A percentile compares a stretch with the other conserved stretches of the same genome.
Conservation (phyloP, 2,329 filamentous ascomycete genomes). For the Monilinia laxa region DNA sequence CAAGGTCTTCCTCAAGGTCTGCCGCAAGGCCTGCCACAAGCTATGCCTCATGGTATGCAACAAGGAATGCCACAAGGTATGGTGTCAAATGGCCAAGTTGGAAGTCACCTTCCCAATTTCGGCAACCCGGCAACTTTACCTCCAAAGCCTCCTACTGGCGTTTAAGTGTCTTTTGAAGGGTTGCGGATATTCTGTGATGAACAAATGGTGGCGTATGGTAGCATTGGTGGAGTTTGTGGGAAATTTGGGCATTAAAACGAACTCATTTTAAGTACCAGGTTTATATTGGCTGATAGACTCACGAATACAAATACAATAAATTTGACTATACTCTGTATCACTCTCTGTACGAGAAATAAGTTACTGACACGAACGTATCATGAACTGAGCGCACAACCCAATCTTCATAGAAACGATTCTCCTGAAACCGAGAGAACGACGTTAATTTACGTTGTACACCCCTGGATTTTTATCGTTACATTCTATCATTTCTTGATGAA, state of each 20-base stretch:
- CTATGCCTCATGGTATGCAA: conserved; percentile 33
- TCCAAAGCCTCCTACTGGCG: conserved; percentile 52
- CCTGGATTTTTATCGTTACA: neutral
- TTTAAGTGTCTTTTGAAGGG: conserved; percentile 32
- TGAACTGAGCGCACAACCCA: neutral
- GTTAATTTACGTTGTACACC: neutral
- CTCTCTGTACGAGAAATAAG: neutral
- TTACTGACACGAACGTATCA: neutral
- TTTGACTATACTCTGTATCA: conserved; percentile 6
- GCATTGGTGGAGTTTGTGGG: conserved; percentile 41
- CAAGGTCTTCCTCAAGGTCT: conserved; percentile 34
- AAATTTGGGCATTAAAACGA: conserved; percentile 37
- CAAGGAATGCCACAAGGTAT: conserved; percentile 34
- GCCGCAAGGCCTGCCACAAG: conserved; percentile 33
- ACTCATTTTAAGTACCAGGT: conserved; percentile 35
- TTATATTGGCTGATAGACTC: conserved; percentile 39
- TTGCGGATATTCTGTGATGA: conserved; percentile 34
- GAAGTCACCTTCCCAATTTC: conserved; percentile 56
- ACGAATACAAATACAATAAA: conserved; percentile 33
- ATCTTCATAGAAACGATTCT: no score
- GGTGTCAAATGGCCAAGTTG: conserved; percentile 37
- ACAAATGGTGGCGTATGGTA: conserved; percentile 40
- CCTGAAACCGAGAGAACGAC: neutral
- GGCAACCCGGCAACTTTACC: conserved; percentile 54
- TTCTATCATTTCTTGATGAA: neutral